phyloP scores from a whole-genome alignment of 75 land plant genomes.

The Pinus albicaulis region DNA sequence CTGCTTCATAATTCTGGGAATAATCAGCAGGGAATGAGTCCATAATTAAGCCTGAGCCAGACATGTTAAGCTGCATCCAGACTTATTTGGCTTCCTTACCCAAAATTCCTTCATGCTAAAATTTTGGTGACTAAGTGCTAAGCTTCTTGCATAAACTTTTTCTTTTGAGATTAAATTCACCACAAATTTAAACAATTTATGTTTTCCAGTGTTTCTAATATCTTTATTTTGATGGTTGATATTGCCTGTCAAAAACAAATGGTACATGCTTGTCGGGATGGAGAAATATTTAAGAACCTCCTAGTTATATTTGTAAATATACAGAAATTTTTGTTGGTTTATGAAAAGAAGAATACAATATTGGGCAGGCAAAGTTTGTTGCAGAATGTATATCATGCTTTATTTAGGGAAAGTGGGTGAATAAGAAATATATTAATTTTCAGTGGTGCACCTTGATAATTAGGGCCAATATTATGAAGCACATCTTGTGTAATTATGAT shows the following conservation, averaged over 20 bases:
- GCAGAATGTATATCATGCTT: background rate
- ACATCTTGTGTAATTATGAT: background rate
- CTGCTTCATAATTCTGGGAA: no score
- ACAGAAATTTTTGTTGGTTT: background rate
- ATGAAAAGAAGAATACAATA: background rate
- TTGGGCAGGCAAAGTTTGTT: background rate
- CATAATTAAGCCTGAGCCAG: no score
- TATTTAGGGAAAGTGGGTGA: background rate
- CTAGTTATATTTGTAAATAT: background rate
- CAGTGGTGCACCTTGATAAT: background rate
- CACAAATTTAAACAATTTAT: no score
- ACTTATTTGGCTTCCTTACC: background rate
- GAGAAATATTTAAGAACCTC: background rate
- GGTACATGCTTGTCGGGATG: background rate
- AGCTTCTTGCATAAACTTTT: background rate
- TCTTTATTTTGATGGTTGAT: no score
- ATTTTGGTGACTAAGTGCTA: background rate
- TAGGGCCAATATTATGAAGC: background rate
- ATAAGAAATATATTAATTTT: background rate
- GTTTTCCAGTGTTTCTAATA: no score
- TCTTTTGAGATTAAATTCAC: no score
- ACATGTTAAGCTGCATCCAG: background rate
- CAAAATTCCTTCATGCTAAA: constrained; percentile 1
- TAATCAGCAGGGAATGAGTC: no score
- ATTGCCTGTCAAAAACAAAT: no score